Evolutionary conservation across 2,329 filamentous ascomycete genomes (phyloP).

Genomic region (Sporothrix variecibatus): DNA sequence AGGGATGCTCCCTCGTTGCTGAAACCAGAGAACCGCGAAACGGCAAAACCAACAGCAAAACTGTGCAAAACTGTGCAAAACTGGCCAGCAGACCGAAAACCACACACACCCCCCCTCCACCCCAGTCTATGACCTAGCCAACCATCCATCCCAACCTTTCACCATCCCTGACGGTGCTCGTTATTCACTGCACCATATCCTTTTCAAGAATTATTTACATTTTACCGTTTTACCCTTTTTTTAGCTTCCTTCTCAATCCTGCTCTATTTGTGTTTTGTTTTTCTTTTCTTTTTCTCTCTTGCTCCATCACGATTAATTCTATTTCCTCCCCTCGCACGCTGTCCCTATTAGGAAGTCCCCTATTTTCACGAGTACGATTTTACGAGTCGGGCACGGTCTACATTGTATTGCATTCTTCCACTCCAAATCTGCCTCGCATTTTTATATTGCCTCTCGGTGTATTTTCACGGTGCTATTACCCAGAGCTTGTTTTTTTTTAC

Average conservation of each 20-base stretch:
- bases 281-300: background rate
- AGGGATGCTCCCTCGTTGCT: conserved; percentile 1
- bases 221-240: background rate
- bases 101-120: background rate
- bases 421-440: background rate
- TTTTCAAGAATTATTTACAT: background rate
- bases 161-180: background rate
- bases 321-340: background rate
- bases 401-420: background rate
- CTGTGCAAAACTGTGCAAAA: background rate
- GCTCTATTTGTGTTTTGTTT: background rate
- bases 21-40: background rate
- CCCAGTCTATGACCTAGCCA: background rate
- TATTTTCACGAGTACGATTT: background rate
- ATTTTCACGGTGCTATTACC: background rate
- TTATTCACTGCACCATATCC: background rate
- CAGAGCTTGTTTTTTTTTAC: background rate
- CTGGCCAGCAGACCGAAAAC: background rate
- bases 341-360: background rate
- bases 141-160: background rate
- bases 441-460: background rate
- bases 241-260: background rate
- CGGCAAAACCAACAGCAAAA: background rate
- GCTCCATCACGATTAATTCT: background rate
- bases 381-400: background rate